These are phyloP conservation scores for Entomortierella lignicola DNA, from an alignment of 192 early-diverging fungal genomes.

Conservation along the genomic window DNA sequence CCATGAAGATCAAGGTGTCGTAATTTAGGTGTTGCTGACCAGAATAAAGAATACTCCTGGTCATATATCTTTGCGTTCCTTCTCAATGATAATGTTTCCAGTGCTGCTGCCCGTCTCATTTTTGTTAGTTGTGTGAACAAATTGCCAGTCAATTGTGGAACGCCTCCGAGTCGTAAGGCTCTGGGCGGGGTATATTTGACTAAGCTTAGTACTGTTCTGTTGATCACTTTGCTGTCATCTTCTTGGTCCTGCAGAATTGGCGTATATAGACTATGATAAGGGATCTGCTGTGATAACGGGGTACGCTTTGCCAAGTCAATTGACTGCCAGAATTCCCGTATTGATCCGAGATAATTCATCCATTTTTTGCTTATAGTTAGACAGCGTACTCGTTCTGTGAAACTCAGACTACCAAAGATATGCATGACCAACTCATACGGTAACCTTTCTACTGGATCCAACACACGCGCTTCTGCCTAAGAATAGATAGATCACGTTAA, in stretches of 20 bases:
- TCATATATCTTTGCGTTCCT: constrained; percentile 27
- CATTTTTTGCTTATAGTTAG: constrained; percentile 42
- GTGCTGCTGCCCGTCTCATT: constrained; percentile 16
- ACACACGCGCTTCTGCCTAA: constrained; percentile 25
- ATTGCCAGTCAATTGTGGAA: constrained; percentile 11
- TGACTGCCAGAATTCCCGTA: constrained; percentile 33
- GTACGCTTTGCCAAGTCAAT: constrained; percentile 24
- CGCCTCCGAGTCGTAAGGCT: constrained; percentile 24
- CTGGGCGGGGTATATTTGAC: constrained; percentile 29
- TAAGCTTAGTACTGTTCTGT: constrained; percentile 28
- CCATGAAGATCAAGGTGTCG: constrained; percentile 26
- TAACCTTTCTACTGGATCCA: constrained; percentile 44
- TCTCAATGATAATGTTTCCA: constrained; percentile 25
- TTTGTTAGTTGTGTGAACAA: constrained; percentile 22
- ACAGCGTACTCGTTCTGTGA: constrained; percentile 33
- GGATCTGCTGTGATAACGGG: neutral
- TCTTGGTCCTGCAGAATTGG: constrained; percentile 16
- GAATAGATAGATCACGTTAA: neutral
- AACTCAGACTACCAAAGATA: constrained; percentile 26
- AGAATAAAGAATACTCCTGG: constrained; percentile 35
- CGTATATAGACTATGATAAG: constrained; percentile 10
- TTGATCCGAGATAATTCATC: constrained; percentile 25
- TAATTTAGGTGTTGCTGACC: constrained; percentile 35
- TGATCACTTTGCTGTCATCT: constrained; percentile 37
- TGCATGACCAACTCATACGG: constrained; percentile 35